Base-by-base conservation (phyloP, 2,329 filamentous ascomycete species). In the Pseudocercospora macadamiae region DNA sequence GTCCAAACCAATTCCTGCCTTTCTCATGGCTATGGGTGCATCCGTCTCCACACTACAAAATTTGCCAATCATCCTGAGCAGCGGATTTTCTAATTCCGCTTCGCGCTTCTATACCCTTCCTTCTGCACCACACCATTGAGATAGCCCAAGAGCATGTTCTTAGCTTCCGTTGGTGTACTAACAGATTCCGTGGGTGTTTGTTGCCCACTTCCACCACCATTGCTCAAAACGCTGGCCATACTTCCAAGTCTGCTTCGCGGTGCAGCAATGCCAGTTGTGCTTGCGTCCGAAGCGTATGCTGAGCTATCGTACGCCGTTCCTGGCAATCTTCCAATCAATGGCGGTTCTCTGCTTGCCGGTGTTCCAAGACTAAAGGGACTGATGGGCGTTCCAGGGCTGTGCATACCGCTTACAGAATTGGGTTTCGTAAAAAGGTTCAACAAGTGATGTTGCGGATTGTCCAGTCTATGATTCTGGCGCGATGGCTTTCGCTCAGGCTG, bases 51-150 rank as follows among this genome's bases (percentile, higher is more conserved):
- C n/a, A n/a, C n/a, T n/a, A n/a, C n/a, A n/a, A n/a, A n/a, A n/a
- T n/a, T n/a, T n/a, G n/a, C n/a, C n/a, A n/a, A n/a, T n/a, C n/a
- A n/a, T n/a, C n/a, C n/a, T n/a, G n/a, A n/a, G n/a, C n/a, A n/a
- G n/a, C n/a, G n/a, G n/a, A n/a, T n/a, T n/a, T n/a, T n/a, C n/a
- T 3, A 45, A 45, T 45, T 45, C 9, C 42, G 19, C 6, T 23
- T 45, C 4, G 42, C 42, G n/a, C 18, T 45, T 21, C 25, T 56
- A 36, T 62, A 58, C 9, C 70, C 70, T 58, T 71, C 71, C 51
- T 69, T 70, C 64, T 66, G 60, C 26, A 74, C 71, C 3, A 75
- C 71, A 1, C 71, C 71, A 61, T 74, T 73, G 18, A 75, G 59
- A 55, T 71, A 75, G 32, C 65, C 70, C 60, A 74, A 58, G 62